Evolutionary conservation across 2,329 filamentous ascomycete genomes (phyloP), one percentile per base, ranked within the genome.

Genomic region (Venturia pyrina): DNA sequence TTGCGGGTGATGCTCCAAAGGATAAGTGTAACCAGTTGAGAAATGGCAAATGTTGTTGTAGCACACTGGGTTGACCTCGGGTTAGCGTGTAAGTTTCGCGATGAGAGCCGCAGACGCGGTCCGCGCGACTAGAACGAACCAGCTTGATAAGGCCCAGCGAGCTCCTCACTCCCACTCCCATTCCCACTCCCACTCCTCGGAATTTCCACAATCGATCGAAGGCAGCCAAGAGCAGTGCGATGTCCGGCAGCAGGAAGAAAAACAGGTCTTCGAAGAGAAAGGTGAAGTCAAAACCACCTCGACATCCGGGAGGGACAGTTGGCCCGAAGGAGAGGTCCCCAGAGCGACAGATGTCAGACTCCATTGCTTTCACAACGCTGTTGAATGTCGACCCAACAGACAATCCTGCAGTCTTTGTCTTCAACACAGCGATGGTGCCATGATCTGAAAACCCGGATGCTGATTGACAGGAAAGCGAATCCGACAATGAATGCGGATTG

Each of bases 241-340:
- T 53, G 3, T 63, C 67, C 15, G 81, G 81, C 2, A 79, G 70
- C 10, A 82, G 73, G 1, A 76, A 75, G n/a, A 83, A 74, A 62
- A 82, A 75, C 4, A 81, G 73, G 24, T 78, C 74, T 69, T 83
- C 81, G 65, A 84, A 83, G 37, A 74, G 75, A 62, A 82, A 71
- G 0, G 81, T 83, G 66, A 83, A 82, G 69, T 83, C 81, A 65
- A 83, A 83, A 66, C 80, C 77, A 63, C 73, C 76, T 11, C 80
- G 78, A 65, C 81, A 83, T 28, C 78, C 79, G 11, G 68, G 68
- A 32, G 32, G 53, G n/a, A 83, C 78, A 7, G 71, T 69, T 0
- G 81, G 81, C 3, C 81, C 80, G 24, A 82, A 75, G 28, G 75
- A 62, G 24, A 28, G n/a, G 60, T 62, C 60, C 7, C 21, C 46